phyloP scores from a whole-genome alignment of 73 alveolate genomes.

The Paramecium sexaurelia region DNA sequence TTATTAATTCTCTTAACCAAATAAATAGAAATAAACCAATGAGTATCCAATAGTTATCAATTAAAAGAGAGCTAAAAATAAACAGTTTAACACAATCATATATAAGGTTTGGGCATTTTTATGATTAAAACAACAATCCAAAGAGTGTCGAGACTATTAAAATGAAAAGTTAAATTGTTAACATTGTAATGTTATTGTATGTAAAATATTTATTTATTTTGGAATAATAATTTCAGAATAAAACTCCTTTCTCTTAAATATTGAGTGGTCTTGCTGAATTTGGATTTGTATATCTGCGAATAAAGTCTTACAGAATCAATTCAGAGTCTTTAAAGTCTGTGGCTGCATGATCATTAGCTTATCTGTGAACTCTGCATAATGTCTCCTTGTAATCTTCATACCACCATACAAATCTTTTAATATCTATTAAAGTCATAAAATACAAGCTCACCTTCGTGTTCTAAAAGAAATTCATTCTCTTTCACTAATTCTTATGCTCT shows the following conservation, averaged over 20 bases:
- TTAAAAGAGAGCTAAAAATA: not conserved
- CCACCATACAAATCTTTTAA: conserved; percentile 86
- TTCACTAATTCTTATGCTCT: conserved; percentile 88
- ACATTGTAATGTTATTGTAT: not conserved
- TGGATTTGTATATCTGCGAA: conserved; percentile 86
- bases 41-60: not conserved
- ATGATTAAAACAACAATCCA: not conserved
- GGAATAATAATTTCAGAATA: conserved; percentile 50
- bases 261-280: conserved; percentile 77
- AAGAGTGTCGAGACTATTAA: conserved; percentile 2
- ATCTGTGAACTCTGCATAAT: conserved; percentile 85
- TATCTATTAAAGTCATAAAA: conserved; percentile 42
- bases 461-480: conserved; percentile 78
- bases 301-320: conserved; percentile 81
- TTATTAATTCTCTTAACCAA: conserved; percentile 3
- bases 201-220: conserved; percentile 1
- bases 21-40: not conserved
- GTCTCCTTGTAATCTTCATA: conserved; percentile 86
- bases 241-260: conserved; percentile 24
- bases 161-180: not conserved
- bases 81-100: conserved; percentile 6
- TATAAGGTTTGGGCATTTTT: not conserved
- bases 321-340: conserved; percentile 87
- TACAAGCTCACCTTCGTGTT: conserved; percentile 66
- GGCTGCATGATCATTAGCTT: conserved; percentile 85